Base-by-base conservation (phyloP, 202 grass and related monocot genomes). In the Schoenoplectus tabernaemontani region DNA sequence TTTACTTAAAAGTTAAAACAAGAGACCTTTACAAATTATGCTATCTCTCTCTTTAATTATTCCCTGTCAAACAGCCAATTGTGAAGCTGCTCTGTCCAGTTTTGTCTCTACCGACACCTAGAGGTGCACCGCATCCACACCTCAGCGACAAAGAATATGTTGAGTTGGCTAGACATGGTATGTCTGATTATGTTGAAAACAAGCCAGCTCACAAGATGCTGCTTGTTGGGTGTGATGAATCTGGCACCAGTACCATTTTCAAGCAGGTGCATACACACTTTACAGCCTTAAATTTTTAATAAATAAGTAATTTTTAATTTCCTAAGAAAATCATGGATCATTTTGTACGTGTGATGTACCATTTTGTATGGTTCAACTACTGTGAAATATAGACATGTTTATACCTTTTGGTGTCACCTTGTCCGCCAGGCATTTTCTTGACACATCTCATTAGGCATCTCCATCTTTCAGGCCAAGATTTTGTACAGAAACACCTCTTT, bases 51-150 rank as follows among this genome's bases (percentile, higher is more conserved):
- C 44, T 56, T 56, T 61, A 33, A 59, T 72, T 62, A n/a, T n/a
- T 23, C 13, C 16, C 24, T 69, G 50, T 84, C 88, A 37, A 83
- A 53, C 92, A 99, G 96, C 90, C 87, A 83, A 88, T 87, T 81
- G 89, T 93, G 82, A 99, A 96, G 83, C 88, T 99, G 26, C 86
- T 99, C 75, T 89, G 96, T 82, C 88, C 96, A 79, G 85, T 99
- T n/a, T 77, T 96, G 59, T 99, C 90, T 51, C 83, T 99, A 82
- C 96, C 96, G 50, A 91, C 87, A 57, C 96, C 92, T 41, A 89
- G 78, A 24, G 87, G 87, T 85, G 26, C 85, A 76, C 33, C 65
- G 74, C 85, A 85, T 85, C 81, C 81, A 76, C 85, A 83, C 78
- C 76, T 83, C 65, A 84, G 36, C 19, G 83, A 90, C 20, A 83